Evolutionary conservation across 2,329 filamentous ascomycete species (phyloP).

Genomic region (Diaporthe humulicola): DNA sequence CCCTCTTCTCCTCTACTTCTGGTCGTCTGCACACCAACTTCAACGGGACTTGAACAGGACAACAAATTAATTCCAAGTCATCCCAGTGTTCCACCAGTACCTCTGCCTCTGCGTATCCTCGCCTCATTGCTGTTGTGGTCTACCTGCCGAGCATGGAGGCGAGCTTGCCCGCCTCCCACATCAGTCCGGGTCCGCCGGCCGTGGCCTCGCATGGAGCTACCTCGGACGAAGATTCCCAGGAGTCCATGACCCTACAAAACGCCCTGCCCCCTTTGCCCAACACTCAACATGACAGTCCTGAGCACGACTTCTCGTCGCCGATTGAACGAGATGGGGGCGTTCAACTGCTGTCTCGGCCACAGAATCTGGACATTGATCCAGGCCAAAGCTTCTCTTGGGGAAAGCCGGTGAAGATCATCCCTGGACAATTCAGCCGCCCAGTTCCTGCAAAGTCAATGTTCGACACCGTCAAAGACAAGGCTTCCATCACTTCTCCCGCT

Average conservation of each 20-base stretch:
- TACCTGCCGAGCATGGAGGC: slow-evolving; percentile 23
- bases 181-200: not conserved
- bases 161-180: not conserved
- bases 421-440: slow-evolving; percentile 30
- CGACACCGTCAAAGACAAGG: not conserved
- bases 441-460: slow-evolving; percentile 3
- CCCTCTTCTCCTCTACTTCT: not conserved
- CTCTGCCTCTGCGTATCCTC: not conserved
- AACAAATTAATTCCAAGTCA: not conserved
- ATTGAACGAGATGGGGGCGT: not conserved
- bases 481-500: not conserved
- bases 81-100: not conserved
- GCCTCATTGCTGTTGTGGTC: not conserved
- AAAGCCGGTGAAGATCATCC: slow-evolving; percentile 20
- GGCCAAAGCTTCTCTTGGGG: slow-evolving; percentile 33
- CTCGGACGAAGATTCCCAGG: slow-evolving; percentile 10
- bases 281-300: slow-evolving; percentile 3
- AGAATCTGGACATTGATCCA: slow-evolving; percentile 21
- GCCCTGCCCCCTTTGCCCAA: slow-evolving; percentile 13
- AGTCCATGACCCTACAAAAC: slow-evolving; percentile 3
- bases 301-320: not conserved
- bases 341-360: slow-evolving; percentile 27
- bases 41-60: not conserved
- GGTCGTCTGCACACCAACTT: not conserved
- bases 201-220: not conserved